Conservation (phyloP, 192 early-diverging fungal species). For the Rhizophlyctis rosea region DNA sequence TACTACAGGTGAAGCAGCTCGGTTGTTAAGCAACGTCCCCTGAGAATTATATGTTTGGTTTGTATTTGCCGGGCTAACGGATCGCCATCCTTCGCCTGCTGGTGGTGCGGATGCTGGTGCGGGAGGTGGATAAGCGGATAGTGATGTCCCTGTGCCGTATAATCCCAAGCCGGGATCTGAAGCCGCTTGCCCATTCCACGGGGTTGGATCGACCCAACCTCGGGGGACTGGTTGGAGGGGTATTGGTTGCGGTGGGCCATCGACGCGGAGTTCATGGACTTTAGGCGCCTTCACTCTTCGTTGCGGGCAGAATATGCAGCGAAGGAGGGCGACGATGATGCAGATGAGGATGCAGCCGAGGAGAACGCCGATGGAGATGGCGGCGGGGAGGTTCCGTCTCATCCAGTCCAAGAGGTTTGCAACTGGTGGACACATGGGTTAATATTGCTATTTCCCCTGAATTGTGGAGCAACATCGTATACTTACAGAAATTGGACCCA, state of each 20-base stretch:
- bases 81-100: too few species aligned
- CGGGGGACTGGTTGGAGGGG: not conserved
- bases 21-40: too few species aligned
- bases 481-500: slow-evolving; percentile 20
- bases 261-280: not conserved
- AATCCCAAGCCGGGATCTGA: too few species aligned
- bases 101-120: too few species aligned
- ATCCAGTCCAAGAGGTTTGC: slow-evolving; percentile 32
- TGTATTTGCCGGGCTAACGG: too few species aligned
- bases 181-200: slow-evolving; percentile 39
- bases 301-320: slow-evolving; percentile 23
- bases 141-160: too few species aligned
- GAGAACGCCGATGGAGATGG: slow-evolving; percentile 36
- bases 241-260: not conserved
- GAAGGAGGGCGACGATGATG: slow-evolving; percentile 17
- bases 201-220: slow-evolving; percentile 29
- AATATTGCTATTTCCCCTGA: slow-evolving; percentile 14
- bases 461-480: not conserved
- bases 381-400: slow-evolving; percentile 24
- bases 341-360: slow-evolving; percentile 30
- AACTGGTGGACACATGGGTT: slow-evolving; percentile 12
- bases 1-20: too few species aligned
- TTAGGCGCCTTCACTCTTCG: not conserved
- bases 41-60: too few species aligned
- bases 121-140: too few species aligned